Base-by-base conservation (phyloP, 331 rosid species). In the Quercus tomentella region DNA sequence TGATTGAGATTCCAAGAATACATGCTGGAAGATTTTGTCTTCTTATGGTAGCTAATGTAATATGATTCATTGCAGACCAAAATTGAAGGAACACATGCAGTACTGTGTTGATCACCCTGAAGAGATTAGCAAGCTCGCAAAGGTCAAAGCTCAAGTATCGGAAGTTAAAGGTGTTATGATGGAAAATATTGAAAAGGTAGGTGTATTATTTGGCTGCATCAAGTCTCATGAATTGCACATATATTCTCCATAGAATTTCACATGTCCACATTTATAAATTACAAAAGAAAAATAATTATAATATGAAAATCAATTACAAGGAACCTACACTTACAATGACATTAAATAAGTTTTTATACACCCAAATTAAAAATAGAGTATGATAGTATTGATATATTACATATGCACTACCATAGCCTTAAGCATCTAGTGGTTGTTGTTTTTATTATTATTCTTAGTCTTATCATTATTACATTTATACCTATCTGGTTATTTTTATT, bases 141-240 rank as follows among this genome's bases (percentile, higher is more conserved):
- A 94, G 91, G 98, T 94, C 88, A 92, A 92, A 82, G 98, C 97
- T 76, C 97, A 94, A 82, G 98, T 94, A 84, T 92, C 98, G 66
- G 96, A 94, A 88, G 98, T 94, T 79, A 94, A 94, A 89, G 98
- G 97, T 84, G 97, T 92, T 73, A 94, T 94, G 98, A 94, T 94
- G 98, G 98, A 94, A 94, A 94, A 94, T 79, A 94, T 94, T 77
- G 98, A 94, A 72, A 92, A 94, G 98, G 98, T 94, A 89, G 52
- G 5, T 45, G 41, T 26, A 31, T 54, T 72, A 51, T 68, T 72
- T 30, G 77, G 75, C 56, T 55, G 45, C 71, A 65, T 83, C 18
- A 20, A 65, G 21, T n/a, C 18, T 65, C 45, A 28, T 30, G 45
- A 31, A 65, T 30, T 30, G 41, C 70, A 22, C 17, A 2, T 30